Base-by-base conservation (phyloP, 208 protist species). In the Angomonas deanei region DNA sequence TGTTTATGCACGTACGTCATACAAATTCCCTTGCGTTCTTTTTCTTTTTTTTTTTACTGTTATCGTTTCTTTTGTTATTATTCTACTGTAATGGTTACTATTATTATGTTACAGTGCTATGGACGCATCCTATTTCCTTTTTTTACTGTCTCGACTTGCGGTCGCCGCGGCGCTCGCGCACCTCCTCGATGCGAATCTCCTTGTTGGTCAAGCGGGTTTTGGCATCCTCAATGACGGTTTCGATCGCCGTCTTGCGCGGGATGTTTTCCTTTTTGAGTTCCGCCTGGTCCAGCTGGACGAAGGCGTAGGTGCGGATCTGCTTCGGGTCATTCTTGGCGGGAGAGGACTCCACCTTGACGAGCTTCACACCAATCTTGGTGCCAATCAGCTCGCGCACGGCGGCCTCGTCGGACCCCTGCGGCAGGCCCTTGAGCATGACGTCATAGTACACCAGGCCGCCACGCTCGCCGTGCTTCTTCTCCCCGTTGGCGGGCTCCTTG, bases 351-450 rank as follows among this genome's bases (percentile, higher is more conserved):
- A 83, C 54, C 68, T 87, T 86, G n/a, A 92, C 64, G 47, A 85
- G 61, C 48, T 76, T 76, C 3, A 88, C 72, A 23, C 65, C 17
- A 24, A n/a, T n/a, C n/a, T 15, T 26, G n/a, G 11, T 53, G 47
- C 47, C 47, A 32, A 70, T 76, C 23, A 78, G 75, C 17, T 53
- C 58, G 24, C 76, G 82, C 50, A 92, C 82, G 3, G 68, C 60
- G 59, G 78, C 69, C 66, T 92, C 79, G n/a, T 76, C 86, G 10
- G 72, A 65, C n/a, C 53, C 50, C 3, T 65, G 32, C 0, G 78
- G 52, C 5, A 92, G 77, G 23, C 82, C 81, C 75, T 92, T 92
- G 27, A 88, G 55, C 42, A 92, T 85, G 28, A 92, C 75, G 65
- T 92, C 81, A 61, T 87, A 91, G 69, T 80, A 92, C 17, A 92